Base-by-base conservation (phyloP, 306 rosid genomes). In the Ochetophila trinervis region DNA sequence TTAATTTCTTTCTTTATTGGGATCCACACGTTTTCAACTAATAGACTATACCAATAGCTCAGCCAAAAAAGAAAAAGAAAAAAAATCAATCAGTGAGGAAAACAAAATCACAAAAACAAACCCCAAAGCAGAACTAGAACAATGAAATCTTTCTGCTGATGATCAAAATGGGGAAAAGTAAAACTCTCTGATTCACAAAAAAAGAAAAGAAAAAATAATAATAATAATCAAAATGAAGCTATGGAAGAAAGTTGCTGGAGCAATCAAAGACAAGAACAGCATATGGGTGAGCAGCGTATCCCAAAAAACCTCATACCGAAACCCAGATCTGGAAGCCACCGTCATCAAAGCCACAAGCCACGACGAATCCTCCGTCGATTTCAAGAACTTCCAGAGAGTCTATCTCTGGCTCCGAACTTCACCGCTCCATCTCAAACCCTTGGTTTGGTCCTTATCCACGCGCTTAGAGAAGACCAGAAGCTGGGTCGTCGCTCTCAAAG, bases 301-400 rank as follows among this genome's bases (percentile, higher is more conserved):
- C 0, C 55, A 76, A 35, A 72, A 76, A 9, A 66, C 87, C 3
- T 36, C 82, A 0, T 80, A 62, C 66, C 84, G 86, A 0, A 86
- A 87, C 67, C 88, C 95, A 2, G 78, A 82, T 55, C 80, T 92
- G 0, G 95, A 89, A 62, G 68, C 88, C 0, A 67, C 73, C 16
- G 53, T 92, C 30, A 89, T 89, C 72, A 86, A 86, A 64, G 93
- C 98, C 23, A 92, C 98, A 0, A 89, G 93, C 87, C 98, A 92
- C 58, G 91, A 89, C 51, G 87, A 73, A 0, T 10, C 74, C 15
- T 30, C 21, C 8, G 75, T 89, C 1, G 95, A 93, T 57, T 69
- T 73, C 62, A 84, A 78, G 65, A 89, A 87, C 40, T 82, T 87
- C 16, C 80, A 83, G 1, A 81, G 96, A 9, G 91, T 84, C 4